phyloP scores from a whole-genome alignment of 768 basidiomycete species.

The Glaciozyma antarctica region DNA sequence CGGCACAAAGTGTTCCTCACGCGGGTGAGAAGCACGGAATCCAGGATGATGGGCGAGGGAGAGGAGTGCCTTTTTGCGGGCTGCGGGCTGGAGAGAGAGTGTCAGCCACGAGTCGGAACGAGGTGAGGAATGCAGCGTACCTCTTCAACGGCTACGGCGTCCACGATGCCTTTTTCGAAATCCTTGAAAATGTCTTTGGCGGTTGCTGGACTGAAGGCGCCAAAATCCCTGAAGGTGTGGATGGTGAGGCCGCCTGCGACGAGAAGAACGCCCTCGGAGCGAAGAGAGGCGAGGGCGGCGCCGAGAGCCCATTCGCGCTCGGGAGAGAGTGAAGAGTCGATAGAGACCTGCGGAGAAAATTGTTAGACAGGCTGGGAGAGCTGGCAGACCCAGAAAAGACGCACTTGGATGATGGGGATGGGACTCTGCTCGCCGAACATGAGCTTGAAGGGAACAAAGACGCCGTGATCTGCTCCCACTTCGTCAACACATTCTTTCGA shows the following conservation, averaged over 20 bases:
- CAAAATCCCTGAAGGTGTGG: slow-evolving; percentile 42
- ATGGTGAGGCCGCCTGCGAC: slow-evolving; percentile 58
- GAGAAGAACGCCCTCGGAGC: slow-evolving; percentile 59
- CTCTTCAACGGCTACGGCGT: slow-evolving; percentile 43
- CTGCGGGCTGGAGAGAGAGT: slow-evolving; percentile 42
- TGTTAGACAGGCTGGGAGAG: not conserved
- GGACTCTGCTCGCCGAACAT: slow-evolving; percentile 54
- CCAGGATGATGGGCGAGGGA: slow-evolving; percentile 51
- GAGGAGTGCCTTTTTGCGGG: slow-evolving; percentile 52
- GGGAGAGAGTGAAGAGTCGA: slow-evolving; percentile 54
- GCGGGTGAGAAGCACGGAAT: slow-evolving; percentile 62
- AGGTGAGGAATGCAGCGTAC: slow-evolving; percentile 3
- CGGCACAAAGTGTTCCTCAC: slow-evolving; percentile 73
- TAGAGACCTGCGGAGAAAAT: slow-evolving; percentile 35
- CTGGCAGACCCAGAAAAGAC: slow-evolving; percentile 42
- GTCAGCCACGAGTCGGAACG: not conserved
- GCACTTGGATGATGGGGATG: slow-evolving; percentile 56
- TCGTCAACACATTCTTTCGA: not conserved
- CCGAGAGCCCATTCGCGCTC: slow-evolving; percentile 59
- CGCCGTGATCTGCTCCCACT: slow-evolving; percentile 52
- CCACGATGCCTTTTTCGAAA: slow-evolving; percentile 54
- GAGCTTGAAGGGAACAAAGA: slow-evolving; percentile 65
- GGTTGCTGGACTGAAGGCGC: slow-evolving; percentile 47
- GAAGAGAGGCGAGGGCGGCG: slow-evolving; percentile 51
- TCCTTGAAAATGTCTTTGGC: slow-evolving; percentile 48